These are phyloP conservation scores for Cynanchum wilfordii DNA, from an alignment of 257 asterid genomes.

Conservation along the genomic window DNA sequence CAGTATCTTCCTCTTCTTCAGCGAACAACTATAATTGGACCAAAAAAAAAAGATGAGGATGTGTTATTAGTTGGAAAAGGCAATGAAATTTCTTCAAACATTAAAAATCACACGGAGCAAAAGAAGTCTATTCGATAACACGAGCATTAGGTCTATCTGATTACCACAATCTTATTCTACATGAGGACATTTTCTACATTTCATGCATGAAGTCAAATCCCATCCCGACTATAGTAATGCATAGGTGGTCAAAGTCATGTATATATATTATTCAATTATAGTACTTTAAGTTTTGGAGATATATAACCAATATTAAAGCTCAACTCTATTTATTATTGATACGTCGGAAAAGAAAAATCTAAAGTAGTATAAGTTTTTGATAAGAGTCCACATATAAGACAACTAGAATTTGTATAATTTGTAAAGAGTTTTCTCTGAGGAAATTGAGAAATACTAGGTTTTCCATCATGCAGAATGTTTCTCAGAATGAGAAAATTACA, in stretches of 20 bases:
- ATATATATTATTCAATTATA: not conserved
- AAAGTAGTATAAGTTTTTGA: not conserved
- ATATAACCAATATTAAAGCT: not conserved
- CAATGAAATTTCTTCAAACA: not conserved
- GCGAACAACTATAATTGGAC: slow-evolving; percentile 55
- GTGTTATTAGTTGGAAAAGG: not conserved
- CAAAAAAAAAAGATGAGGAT: not conserved
- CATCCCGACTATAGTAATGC: not conserved
- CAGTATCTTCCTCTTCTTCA: slow-evolving; percentile 71
- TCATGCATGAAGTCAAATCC: not conserved
- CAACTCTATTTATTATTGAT: not conserved
- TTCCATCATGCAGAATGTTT: not conserved
- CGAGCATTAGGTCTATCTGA: not conserved
- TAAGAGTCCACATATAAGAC: not conserved
- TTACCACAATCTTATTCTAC: not conserved
- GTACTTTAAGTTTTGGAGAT: not conserved
- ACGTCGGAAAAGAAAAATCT: not conserved
- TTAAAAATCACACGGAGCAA: not conserved
- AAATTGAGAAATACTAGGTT: not conserved
- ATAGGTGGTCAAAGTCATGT: not conserved
- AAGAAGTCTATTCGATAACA: not conserved
- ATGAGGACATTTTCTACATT: not conserved
- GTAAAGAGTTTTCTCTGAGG: not conserved
- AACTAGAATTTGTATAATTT: not conserved
- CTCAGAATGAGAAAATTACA: not conserved